Evolutionary conservation across 805 yeast species (phyloP).

Genomic region (Kluyveromyces starmeri): DNA sequence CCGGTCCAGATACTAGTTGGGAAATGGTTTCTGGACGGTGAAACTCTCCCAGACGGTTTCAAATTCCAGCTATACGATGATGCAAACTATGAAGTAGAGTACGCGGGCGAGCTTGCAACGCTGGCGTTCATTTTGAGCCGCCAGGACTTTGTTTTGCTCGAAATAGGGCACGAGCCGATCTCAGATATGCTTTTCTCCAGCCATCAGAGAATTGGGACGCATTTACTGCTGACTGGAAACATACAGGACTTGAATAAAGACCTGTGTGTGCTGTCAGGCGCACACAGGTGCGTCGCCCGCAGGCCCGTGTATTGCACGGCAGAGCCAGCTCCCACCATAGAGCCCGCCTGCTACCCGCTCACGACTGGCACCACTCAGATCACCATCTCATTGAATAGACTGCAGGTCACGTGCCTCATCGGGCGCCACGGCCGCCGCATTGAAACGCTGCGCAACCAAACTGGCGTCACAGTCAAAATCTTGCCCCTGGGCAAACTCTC

Average conservation of each 20-base stretch:
- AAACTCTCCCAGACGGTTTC: too few species aligned
- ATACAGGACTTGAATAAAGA: too few species aligned
- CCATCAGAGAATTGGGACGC: too few species aligned
- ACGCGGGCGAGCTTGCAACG: neutral
- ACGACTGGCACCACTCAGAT: too few species aligned
- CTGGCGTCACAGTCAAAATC: conserved; percentile 34
- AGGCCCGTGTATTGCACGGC: too few species aligned
- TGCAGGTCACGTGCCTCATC: conserved; percentile 35
- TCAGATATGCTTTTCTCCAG: too few species aligned
- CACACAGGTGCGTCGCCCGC: too few species aligned
- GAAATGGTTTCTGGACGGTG: too few species aligned
- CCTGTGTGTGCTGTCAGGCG: too few species aligned
- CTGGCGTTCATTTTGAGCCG: neutral
- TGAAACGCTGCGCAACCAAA: conserved; percentile 26
- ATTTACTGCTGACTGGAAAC: neutral
- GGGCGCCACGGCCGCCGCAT: conserved; percentile 37
- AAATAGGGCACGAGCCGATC: too few species aligned
- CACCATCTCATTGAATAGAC: conserved; percentile 21
- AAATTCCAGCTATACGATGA: neutral
- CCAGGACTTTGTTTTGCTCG: neutral
- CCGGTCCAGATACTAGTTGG: neutral
- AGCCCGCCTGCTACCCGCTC: too few species aligned
- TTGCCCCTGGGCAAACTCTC: conserved; percentile 25
- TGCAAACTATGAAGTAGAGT: neutral
- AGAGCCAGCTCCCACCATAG: too few species aligned